phyloP scores from a whole-genome alignment of 2,329 filamentous ascomycete genomes.

The Claviceps quebecensis region DNA sequence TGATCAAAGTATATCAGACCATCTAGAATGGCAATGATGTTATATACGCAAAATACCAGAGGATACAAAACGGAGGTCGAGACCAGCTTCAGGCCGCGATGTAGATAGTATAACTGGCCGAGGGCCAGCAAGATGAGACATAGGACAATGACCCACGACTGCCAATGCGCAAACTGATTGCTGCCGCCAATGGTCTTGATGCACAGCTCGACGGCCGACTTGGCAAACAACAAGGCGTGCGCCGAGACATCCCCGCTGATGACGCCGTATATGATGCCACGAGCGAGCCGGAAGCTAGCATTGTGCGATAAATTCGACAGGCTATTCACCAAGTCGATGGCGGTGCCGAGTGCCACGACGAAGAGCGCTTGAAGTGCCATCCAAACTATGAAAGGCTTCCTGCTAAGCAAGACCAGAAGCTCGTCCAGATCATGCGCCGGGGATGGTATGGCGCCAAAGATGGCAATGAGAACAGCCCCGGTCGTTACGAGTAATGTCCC shows the following conservation, averaged over 20 bases:
- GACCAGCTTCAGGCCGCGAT: constrained; percentile 83
- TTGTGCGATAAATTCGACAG: constrained; percentile 42
- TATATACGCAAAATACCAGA: constrained; percentile 96
- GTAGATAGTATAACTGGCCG: constrained; percentile 87
- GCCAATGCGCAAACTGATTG: constrained; percentile 92
- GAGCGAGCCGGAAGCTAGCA: constrained; percentile 56
- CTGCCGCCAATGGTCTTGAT: constrained; percentile 72
- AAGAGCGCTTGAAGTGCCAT: constrained; percentile 68
- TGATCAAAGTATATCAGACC: constrained; percentile 95
- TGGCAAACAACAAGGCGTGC: constrained; percentile 83
- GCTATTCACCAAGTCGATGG: constrained; percentile 41
- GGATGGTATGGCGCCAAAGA: constrained; percentile 87
- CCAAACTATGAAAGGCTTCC: constrained; percentile 72
- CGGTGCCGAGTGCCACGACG: constrained; percentile 52
- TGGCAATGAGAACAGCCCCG: constrained; percentile 82
- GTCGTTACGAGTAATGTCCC: constrained; percentile 78
- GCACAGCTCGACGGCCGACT: constrained; percentile 88
- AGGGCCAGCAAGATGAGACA: constrained; percentile 70
- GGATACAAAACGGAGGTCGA: constrained; percentile 94
- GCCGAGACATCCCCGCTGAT: constrained; percentile 89
- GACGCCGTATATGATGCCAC: constrained; percentile 77
- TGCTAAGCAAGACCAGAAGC: constrained; percentile 59
- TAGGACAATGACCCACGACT: constrained; percentile 83
- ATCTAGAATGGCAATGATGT: constrained; percentile 95
- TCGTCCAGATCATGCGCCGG: constrained; percentile 80